Evolutionary conservation across 2,329 filamentous ascomycete species (phyloP).

Genomic region (Sporothrix pallida): DNA sequence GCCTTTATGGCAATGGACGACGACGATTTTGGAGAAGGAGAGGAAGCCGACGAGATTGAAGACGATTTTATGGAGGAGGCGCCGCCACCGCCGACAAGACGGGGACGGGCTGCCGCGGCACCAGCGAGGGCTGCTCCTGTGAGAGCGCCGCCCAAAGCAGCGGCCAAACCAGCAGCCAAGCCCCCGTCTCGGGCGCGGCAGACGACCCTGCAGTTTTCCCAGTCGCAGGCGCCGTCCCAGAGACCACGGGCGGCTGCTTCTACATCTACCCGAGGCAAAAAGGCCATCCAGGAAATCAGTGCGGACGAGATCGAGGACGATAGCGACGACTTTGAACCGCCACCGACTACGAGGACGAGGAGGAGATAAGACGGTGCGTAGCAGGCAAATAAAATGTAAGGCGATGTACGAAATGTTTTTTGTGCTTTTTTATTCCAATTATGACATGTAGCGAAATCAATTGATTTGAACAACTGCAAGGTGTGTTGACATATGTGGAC

Average conservation of each 20-base stretch:
- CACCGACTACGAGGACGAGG: constrained; percentile 27
- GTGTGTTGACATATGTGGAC: background rate
- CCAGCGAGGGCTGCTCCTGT: background rate
- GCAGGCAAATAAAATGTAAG: too few species aligned
- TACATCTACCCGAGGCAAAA: background rate
- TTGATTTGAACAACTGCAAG: too few species aligned
- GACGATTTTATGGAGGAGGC: constrained; percentile 42
- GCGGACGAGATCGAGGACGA: constrained; percentile 40
- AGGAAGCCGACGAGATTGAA: constrained; percentile 28
- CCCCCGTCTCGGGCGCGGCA: constrained; percentile 27
- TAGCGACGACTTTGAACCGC: constrained; percentile 38
- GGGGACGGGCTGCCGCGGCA: constrained; percentile 15
- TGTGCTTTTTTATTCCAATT: too few species aligned
- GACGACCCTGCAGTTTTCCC: constrained; percentile 36
- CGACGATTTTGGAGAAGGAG: constrained; percentile 46
- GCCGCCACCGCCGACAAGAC: constrained; percentile 45
- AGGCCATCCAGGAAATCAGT: constrained; percentile 34
- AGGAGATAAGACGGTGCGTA: background rate
- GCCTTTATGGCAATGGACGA: constrained; percentile 59
- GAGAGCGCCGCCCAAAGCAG: background rate
- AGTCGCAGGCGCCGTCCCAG: constrained; percentile 21
- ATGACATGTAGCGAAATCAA: too few species aligned
- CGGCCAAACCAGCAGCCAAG: constrained; percentile 16
- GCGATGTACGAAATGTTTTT: background rate
- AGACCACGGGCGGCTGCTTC: constrained; percentile 10